phyloP scores from a whole-genome alignment of 352 stramenopile species.

The Lagenidium giganteum region DNA sequence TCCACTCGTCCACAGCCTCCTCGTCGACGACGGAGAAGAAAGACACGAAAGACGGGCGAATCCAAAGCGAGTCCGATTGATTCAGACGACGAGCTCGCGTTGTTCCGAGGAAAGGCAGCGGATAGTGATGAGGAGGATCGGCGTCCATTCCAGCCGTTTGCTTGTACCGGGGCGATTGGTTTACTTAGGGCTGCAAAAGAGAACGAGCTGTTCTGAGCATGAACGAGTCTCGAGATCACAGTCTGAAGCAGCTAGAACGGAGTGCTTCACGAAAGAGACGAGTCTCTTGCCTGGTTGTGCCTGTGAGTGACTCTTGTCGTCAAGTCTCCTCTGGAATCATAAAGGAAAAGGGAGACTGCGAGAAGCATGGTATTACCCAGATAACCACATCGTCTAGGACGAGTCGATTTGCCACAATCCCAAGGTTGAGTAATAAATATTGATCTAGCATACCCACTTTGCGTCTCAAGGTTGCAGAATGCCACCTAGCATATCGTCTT shows the following conservation, averaged over 20 bases:
- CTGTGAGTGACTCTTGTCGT: neutral
- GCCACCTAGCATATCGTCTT: conserved; percentile 3
- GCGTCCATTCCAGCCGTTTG: conserved; percentile 49
- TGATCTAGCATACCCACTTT: no score
- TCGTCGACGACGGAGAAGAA: no score
- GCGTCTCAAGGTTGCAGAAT: neutral
- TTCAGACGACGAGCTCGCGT: neutral
- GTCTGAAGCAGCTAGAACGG: no score
- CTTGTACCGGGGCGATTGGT: conserved; percentile 53
- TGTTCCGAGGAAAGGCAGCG: conserved; percentile 2
- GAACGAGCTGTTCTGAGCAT: conserved; percentile 62
- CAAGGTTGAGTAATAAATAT: no score
- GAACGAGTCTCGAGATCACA: neutral
- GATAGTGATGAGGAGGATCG: conserved; percentile 15
- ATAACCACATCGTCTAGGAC: no score
- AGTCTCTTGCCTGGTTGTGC: no score
- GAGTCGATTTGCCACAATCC: no score
- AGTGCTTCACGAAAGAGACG: no score
- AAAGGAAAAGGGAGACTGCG: no score
- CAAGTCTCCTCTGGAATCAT: no score
- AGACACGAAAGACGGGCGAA: neutral
- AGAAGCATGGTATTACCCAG: no score
- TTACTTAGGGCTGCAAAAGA: conserved; percentile 65
- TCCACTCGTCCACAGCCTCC: no score
- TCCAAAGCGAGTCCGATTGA: conserved; percentile 1